Evolutionary conservation across 495 filamentous ascomycete genomes (phyloP).

Genomic region (Penicillium fimorum): DNA sequence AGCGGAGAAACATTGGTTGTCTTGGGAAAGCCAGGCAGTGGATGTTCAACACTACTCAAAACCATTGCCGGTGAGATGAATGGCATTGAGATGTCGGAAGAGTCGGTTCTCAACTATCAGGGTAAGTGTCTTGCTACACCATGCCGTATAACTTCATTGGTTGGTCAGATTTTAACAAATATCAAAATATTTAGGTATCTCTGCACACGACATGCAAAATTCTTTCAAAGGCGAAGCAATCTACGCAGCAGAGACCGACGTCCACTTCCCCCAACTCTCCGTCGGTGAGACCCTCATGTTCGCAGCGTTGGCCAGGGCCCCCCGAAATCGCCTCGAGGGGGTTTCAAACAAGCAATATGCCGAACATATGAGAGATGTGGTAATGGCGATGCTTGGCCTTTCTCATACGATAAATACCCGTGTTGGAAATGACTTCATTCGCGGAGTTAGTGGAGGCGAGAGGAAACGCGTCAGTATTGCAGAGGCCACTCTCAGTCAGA

Average conservation of each 20-base stretch:
- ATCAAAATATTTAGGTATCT: neutral
- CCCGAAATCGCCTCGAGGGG: conserved; percentile 38
- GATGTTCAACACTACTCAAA: conserved; percentile 65
- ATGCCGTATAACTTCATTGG: neutral
- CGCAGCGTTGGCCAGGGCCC: conserved; percentile 48
- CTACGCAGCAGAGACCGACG: conserved; percentile 44
- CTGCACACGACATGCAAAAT: conserved; percentile 55
- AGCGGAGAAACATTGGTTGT: conserved; percentile 73
- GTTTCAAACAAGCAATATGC: conserved; percentile 45
- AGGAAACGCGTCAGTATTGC: conserved; percentile 61
- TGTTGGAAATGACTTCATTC: conserved; percentile 70
- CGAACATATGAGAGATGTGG: conserved; percentile 47
- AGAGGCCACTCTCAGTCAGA: conserved; percentile 59
- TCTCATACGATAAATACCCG: conserved; percentile 46
- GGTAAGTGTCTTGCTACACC: conserved; percentile 42
- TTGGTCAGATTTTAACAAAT: neutral
- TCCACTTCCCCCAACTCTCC: conserved; percentile 58
- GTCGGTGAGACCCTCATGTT: conserved; percentile 61
- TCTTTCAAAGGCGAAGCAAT: conserved; percentile 47
- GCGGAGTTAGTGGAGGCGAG: conserved; percentile 77
- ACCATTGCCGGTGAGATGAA: conserved; percentile 63
- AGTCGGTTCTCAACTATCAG: conserved; percentile 62
- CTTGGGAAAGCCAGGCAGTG: conserved; percentile 63
- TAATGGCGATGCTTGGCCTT: conserved; percentile 56
- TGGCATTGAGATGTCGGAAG: conserved; percentile 55